Evolutionary conservation across 768 basidiomycete species (phyloP).

Genomic region (Termitomyces sp.): DNA sequence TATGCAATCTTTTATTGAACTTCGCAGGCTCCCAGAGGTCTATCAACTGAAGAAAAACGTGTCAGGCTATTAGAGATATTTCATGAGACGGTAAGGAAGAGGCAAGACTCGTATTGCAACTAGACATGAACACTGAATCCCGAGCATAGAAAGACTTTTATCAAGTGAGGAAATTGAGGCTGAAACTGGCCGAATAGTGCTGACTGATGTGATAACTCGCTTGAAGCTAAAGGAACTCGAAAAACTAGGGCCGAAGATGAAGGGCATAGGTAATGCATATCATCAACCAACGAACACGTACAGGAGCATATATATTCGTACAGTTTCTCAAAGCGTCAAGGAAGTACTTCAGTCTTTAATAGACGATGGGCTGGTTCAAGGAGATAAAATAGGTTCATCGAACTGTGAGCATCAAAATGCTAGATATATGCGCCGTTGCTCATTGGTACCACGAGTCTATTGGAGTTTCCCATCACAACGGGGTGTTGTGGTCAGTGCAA

Average conservation of each 20-base stretch:
- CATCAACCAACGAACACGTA: background rate
- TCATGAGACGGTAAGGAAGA: slow-evolving; percentile 71
- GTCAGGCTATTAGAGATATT: slow-evolving; percentile 88
- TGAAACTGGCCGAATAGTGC: background rate
- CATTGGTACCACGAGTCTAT: slow-evolving; percentile 54
- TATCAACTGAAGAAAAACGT: slow-evolving; percentile 89
- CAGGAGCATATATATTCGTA: background rate
- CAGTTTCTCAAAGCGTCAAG: slow-evolving; percentile 89
- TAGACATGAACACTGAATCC: background rate
- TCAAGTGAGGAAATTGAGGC: slow-evolving; percentile 37
- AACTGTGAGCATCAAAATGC: slow-evolving; percentile 60
- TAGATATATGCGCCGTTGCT: slow-evolving; percentile 17
- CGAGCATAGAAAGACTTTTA: slow-evolving; percentile 73
- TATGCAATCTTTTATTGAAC: background rate
- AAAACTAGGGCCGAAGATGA: slow-evolving; percentile 83
- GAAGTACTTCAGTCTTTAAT: slow-evolving; percentile 86
- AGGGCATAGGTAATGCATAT: slow-evolving; percentile 70
- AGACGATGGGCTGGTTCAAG: slow-evolving; percentile 81
- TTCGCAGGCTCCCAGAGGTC: slow-evolving; percentile 69
- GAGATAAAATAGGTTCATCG: slow-evolving; percentile 92
- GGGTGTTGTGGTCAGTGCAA: slow-evolving; percentile 62
- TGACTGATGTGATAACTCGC: background rate
- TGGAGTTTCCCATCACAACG: slow-evolving; percentile 95
- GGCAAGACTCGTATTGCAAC: background rate
- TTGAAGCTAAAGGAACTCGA: slow-evolving; percentile 86